These are phyloP conservation scores for Malassezia equina DNA, from an alignment of 1,284 basidiomycete genomes.

Conservation along the genomic window DNA sequence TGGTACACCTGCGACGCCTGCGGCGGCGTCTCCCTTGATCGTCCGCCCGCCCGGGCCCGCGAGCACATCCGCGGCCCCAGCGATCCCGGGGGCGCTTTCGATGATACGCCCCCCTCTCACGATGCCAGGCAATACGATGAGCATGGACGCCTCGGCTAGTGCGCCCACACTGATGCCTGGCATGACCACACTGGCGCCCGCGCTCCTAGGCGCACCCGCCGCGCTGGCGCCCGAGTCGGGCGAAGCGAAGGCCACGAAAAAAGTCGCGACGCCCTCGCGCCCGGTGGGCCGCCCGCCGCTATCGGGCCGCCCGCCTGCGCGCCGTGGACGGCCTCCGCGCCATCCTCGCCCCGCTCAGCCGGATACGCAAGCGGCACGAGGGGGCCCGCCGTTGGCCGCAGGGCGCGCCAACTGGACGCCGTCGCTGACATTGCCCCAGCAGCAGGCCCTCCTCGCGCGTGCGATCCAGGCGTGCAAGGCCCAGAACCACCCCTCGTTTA, in stretches of 20 bases:
- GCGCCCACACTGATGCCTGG: not conserved
- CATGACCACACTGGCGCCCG: not conserved
- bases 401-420: constrained; percentile 24
- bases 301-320: not conserved
- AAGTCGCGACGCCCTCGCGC: not conserved
- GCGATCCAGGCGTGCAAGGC: constrained; percentile 33
- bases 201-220: not conserved
- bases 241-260: not conserved
- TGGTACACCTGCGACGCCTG: not conserved
- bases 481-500: constrained; percentile 24
- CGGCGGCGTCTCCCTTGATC: not conserved
- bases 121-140: not conserved
- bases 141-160: not conserved
- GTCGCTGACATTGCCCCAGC: constrained; percentile 31
- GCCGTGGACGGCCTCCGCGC: constrained; percentile 17
- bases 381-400: not conserved
- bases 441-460: constrained; percentile 30
- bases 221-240: not conserved
- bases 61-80: not conserved
- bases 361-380: not conserved
- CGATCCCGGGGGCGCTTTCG: not conserved
- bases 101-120: not conserved
- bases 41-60: not conserved
- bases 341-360: constrained; percentile 22
- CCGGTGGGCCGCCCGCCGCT: constrained; percentile 8